Evolutionary conservation across 2,329 filamentous ascomycete genomes (phyloP).

Genomic region (Akanthomyces lecanii): DNA sequence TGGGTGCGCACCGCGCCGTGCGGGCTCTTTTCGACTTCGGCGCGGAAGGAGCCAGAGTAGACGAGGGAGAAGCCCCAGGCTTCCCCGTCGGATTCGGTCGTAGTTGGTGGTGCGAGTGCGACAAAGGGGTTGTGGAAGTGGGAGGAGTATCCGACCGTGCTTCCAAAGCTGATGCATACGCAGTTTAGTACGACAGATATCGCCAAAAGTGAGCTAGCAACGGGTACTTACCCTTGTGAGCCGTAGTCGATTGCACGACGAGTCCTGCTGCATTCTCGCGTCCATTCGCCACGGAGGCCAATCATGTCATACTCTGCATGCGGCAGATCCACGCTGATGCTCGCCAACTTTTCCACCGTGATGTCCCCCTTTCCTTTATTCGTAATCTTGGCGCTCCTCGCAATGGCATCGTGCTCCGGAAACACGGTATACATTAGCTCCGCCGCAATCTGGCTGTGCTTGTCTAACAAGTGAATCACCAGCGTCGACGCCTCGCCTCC

Average conservation of each 20-base stretch:
- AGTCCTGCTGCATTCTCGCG: constrained; percentile 51
- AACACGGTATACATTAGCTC: constrained; percentile 61
- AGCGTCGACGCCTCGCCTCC: constrained; percentile 53
- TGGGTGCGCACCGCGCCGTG: constrained; percentile 58
- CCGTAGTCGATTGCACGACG: constrained; percentile 54
- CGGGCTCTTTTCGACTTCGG: constrained; percentile 58
- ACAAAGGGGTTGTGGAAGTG: constrained; percentile 63
- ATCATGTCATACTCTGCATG: constrained; percentile 60
- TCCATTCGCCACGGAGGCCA: constrained; percentile 59
- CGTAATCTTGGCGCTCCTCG: constrained; percentile 55
- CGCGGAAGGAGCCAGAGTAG: constrained; percentile 61
- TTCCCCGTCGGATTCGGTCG: constrained; percentile 57
- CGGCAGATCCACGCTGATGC: constrained; percentile 58
- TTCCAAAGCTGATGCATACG: constrained; percentile 47
- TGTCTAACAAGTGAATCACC: constrained; percentile 54
- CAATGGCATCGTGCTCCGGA: constrained; percentile 56
- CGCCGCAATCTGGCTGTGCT: constrained; percentile 52
- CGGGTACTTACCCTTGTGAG: constrained; percentile 41
- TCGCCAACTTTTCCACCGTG: constrained; percentile 54
- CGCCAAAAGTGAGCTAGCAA: no score
- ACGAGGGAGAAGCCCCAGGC: constrained; percentile 62
- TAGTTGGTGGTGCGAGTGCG: constrained; percentile 49
- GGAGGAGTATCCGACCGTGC: constrained; percentile 57
- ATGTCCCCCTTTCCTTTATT: constrained; percentile 52
- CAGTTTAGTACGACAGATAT: neutral